Evolutionary conservation across 2,329 filamentous ascomycete genomes (phyloP).

Genomic region (Colletotrichum plurivorum): DNA sequence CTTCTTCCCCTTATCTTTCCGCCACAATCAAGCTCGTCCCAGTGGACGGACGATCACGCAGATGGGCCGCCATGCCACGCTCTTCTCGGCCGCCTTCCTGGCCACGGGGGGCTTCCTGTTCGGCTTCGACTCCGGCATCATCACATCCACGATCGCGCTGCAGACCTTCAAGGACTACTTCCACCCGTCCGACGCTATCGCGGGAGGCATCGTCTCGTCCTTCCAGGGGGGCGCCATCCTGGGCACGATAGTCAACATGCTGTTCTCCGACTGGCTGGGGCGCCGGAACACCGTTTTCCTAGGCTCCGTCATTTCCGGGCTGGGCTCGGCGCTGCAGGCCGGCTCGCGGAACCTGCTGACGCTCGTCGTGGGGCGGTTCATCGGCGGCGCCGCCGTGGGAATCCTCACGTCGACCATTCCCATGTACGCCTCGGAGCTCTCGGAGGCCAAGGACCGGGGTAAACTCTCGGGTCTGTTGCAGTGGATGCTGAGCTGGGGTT

Average conservation of each 20-base stretch:
- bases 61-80: constrained; percentile 34
- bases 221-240: constrained; percentile 49
- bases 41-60: constrained; percentile 7
- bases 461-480: constrained; percentile 57
- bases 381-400: constrained; percentile 64
- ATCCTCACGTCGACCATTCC: constrained; percentile 62
- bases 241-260: constrained; percentile 48
- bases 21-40: background rate
- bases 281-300: constrained; percentile 49
- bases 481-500: constrained; percentile 60
- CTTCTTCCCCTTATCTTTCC: background rate
- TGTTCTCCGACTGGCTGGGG: constrained; percentile 49
- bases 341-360: constrained; percentile 52
- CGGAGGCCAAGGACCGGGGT: constrained; percentile 54
- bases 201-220: constrained; percentile 46
- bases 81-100: constrained; percentile 45
- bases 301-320: constrained; percentile 47
- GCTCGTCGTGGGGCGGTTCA: constrained; percentile 64
- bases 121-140: constrained; percentile 64
- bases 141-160: constrained; percentile 52
- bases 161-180: constrained; percentile 57
- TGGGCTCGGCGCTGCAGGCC: constrained; percentile 50
- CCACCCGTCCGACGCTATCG: constrained; percentile 50
- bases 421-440: constrained; percentile 61
- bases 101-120: constrained; percentile 50